Conservation (phyloP, 192 early-diverging fungal genomes). For the Umbelopsis vinacea region DNA sequence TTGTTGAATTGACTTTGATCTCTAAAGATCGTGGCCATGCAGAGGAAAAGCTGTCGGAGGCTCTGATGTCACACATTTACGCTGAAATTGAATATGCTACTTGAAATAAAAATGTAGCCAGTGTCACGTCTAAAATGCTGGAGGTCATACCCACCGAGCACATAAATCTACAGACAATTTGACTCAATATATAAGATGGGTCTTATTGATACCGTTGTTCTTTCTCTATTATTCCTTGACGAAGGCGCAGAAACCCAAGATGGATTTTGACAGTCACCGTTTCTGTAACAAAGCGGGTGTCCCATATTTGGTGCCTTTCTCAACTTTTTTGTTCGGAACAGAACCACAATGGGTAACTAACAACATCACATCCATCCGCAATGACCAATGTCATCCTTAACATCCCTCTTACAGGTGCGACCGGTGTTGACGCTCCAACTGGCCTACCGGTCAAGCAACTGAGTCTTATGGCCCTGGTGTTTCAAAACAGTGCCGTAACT, state of each 20-base stretch:
- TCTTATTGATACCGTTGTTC: too few species aligned
- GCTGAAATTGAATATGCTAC: too few species aligned
- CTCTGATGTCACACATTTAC: background rate
- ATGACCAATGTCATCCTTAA: background rate
- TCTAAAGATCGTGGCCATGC: background rate
- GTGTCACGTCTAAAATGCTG: too few species aligned
- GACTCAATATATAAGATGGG: too few species aligned
- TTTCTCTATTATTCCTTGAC: too few species aligned
- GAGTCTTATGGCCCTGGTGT: conserved; percentile 79
- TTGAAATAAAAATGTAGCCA: too few species aligned
- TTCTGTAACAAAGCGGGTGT: background rate
- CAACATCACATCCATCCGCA: background rate
- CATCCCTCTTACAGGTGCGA: background rate
- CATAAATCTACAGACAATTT: too few species aligned
- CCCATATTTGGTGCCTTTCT: background rate
- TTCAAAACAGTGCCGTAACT: conserved; percentile 86
- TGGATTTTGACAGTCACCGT: background rate
- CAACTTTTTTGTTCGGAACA: background rate
- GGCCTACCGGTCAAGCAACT: conserved; percentile 77
- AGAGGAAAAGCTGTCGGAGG: background rate
- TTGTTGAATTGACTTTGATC: background rate
- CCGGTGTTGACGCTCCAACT: background rate
- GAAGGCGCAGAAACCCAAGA: too few species aligned
- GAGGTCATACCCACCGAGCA: too few species aligned
- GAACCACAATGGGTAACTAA: conserved; percentile 10